Base-by-base conservation (phyloP, 768 basidiomycete species). In the Suillus paluster region DNA sequence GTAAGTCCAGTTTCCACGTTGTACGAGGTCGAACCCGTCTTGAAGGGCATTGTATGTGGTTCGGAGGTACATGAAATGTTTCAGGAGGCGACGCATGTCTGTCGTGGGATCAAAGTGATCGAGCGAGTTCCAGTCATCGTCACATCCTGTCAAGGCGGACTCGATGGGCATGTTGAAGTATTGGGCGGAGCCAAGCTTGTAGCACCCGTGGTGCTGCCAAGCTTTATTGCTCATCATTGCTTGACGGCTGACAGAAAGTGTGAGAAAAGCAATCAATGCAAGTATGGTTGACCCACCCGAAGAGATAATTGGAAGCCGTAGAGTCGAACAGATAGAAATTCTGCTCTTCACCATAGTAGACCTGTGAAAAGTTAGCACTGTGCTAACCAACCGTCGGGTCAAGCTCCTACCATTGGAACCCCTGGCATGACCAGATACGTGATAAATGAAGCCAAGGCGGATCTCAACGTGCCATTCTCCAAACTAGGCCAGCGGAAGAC, bases 141-240 rank as follows among this genome's bases (percentile, higher is more conserved):
- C 68, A 73, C 95, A 97, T 50, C 94, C 95, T 19, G 94, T 78
- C 36, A 94, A 72, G 3, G 91, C 77, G 67, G 86, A 87, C 59
- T 91, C 89, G 66, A 96, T 81, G 2, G 91, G 91, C 86, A 96
- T 92, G 76, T 97, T 95, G 83, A 91, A 97, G 78, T 95, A 97
- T 71, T 97, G 95, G 63, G 85, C 82, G 9, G 95, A 97, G 12
- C 95, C 95, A 38, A 97, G 86, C 49, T 81, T 82, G 73, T 97
- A 97, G 75, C 95, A 97, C 6, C 95, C 95, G 71, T 97, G 95
- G 38, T 91, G 86, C 71, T 94, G 90, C 95, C 95, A 97, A 5
- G 95, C 95, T 55, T 79, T 85, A 73, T 82, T 91, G 62, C 84
- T 82, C 56, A 89, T 83, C 95, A 97, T 97, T 17, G 94, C 86